Base-by-base conservation (phyloP, 768 basidiomycete genomes). In the Mycena polygramma region DNA sequence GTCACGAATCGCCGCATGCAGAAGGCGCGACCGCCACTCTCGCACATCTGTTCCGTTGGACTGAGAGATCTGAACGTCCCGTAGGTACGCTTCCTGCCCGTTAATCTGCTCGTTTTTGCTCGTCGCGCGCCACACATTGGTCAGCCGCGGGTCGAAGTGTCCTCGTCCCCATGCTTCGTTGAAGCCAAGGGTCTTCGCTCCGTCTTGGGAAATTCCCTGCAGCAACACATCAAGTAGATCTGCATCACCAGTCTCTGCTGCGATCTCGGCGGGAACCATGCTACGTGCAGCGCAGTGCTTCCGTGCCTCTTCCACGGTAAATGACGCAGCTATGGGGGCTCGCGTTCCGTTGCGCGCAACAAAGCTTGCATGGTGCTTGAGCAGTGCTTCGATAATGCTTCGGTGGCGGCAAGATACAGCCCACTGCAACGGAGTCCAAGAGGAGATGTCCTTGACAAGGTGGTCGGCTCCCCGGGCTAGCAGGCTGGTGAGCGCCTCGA, bases 361-460 rank as follows among this genome's bases (percentile, higher is more conserved):
- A 39, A 70, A 66, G 22, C 22, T 46, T 43, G 63, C 39, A 41
- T 70, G 69, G 22, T 70, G 69, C 45, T 60, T 59, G n/a, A 70
- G 69, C 57, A 70, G 51, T 35, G 55, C 15, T 45, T 70, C 35
- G 7, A 58, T 53, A 37, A 49, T 43, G 41, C 22, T 53, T 22
- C 63, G 63, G 20, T 60, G 9, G n/a, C 69, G 57, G n/a, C 58
- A 58, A 20, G 64, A 70, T 53, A 64, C 69, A 26, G 69, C 69
- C 69, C 69, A 70, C 36, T 70, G 69, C 22, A 70, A 52, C 35
- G 64, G 64, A 52, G 69, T 70, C 69, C 69, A 70, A 59, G 61
- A 59, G 20, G 41, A 65, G 4, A 59, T 66, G 46, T 70, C 69
- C 53, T 35, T 70, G 36, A 60, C 39, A 11, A 70, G 69, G 43